These are phyloP conservation scores for Backusella westeae DNA, from an alignment of 192 early-diverging fungal species.

Conservation along the genomic window DNA sequence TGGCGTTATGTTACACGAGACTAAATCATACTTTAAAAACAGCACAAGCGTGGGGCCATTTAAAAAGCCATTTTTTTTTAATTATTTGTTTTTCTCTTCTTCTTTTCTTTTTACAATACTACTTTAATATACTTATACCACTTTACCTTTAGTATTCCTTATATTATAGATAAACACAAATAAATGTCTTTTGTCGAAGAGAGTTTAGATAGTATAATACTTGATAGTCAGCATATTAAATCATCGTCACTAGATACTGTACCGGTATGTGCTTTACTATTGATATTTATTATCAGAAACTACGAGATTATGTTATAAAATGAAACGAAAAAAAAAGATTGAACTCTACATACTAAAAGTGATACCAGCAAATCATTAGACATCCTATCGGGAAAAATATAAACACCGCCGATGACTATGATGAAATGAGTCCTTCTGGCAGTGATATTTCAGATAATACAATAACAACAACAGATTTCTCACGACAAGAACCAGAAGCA, in stretches of 20 bases:
- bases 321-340: not conserved
- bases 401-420: not conserved
- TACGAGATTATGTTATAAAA: not conserved
- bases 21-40: constrained; percentile 1
- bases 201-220: not conserved
- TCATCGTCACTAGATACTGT: not conserved
- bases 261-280: not conserved
- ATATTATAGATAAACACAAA: not conserved
- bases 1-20: not conserved
- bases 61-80: not conserved
- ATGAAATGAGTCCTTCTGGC: not conserved
- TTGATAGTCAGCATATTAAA: not conserved
- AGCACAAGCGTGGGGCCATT: not conserved
- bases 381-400: not conserved
- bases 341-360: not conserved
- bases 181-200: not conserved
- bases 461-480: not conserved
- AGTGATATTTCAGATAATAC: not conserved
- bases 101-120: not conserved
- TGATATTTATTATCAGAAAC: not conserved
- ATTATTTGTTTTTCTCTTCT: not conserved
- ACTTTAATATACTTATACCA: not conserved
- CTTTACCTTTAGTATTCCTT: not conserved
- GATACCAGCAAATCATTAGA: not conserved
- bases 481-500: not conserved